A percentile compares a stretch with the other conserved stretches of the same genome.
Conservation (phyloP, 805 yeast species). For the Candida arabinofermentans region DNA sequence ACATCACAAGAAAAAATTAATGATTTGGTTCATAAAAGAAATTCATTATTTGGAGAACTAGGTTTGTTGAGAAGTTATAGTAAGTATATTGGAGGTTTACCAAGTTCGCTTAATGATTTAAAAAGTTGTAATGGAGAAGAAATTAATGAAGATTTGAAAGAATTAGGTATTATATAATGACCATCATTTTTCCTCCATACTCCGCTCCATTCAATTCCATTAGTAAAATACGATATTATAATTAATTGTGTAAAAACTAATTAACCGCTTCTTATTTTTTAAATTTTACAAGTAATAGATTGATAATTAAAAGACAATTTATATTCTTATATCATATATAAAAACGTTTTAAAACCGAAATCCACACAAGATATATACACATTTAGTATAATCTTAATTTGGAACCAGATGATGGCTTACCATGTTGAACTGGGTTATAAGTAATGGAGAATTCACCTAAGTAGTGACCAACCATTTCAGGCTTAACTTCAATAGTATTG, state of each 20-base stretch:
- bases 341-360: slow-evolving; percentile 10
- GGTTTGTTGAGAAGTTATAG: slow-evolving; percentile 66
- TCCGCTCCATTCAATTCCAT: background rate
- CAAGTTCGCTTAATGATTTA: slow-evolving; percentile 71
- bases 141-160: slow-evolving; percentile 64
- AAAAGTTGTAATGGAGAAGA: slow-evolving; percentile 67
- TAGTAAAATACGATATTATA: no score
- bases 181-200: background rate
- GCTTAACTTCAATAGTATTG: slow-evolving; percentile 98
- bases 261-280: background rate
- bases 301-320: background rate
- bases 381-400: slow-evolving; percentile 34
- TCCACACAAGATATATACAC: slow-evolving; percentile 7
- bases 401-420: slow-evolving; percentile 45
- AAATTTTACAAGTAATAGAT: no score
- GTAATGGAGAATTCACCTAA: slow-evolving; percentile 99
- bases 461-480: slow-evolving; percentile 99
- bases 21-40: slow-evolving; percentile 61
- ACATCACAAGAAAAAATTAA: slow-evolving; percentile 24
- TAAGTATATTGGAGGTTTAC: slow-evolving; percentile 63
- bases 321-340: slow-evolving; percentile 1
- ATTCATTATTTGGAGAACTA: slow-evolving; percentile 62
- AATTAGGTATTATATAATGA: slow-evolving; percentile 43
- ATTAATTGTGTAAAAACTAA: no score
- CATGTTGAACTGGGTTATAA: slow-evolving; percentile 99